A percentile compares a stretch with the other conserved stretches of the same genome.
Evolutionary conservation across 2,329 filamentous ascomycete genomes (phyloP).

Genomic region (Ophiostoma populinum): DNA sequence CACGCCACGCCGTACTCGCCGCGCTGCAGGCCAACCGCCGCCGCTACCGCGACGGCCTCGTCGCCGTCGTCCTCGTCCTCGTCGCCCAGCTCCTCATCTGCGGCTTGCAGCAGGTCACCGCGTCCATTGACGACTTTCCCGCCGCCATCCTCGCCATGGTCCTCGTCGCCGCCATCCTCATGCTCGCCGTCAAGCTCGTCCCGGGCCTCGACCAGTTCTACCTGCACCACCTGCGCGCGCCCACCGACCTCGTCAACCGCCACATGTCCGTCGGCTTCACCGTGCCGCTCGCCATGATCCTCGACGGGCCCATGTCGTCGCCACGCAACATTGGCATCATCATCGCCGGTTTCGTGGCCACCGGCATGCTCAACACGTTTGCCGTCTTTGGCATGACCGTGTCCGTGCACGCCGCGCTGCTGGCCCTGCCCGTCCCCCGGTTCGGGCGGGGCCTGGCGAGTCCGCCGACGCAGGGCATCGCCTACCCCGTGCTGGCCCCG

Average conservation of each 20-base stretch:
- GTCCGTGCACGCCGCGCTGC: conserved; percentile 13
- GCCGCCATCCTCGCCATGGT: conserved; percentile 31
- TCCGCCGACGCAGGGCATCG: no score
- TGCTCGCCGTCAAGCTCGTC: conserved; percentile 10
- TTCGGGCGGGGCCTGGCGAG: neutral
- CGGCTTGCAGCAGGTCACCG: conserved; percentile 22
- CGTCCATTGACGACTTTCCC: conserved; percentile 23
- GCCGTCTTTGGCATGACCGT: conserved; percentile 15
- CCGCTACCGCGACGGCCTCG: conserved; percentile 14
- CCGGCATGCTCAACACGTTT: conserved; percentile 17
- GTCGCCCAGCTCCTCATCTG: conserved; percentile 29
- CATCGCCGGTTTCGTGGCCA: conserved; percentile 24
- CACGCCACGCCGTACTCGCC: neutral
- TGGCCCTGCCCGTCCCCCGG: neutral
- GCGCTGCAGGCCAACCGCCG: neutral
- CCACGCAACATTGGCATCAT: conserved; percentile 23
- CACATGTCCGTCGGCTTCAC: conserved; percentile 34
- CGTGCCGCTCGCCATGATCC: conserved; percentile 30
- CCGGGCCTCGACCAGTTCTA: conserved; percentile 15
- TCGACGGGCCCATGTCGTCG: conserved; percentile 18
- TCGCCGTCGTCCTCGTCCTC: conserved; percentile 22
- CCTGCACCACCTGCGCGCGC: conserved; percentile 8
- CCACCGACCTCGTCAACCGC: conserved; percentile 29
- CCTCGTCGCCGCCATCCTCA: conserved; percentile 21
- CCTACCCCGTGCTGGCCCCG: neutral